These are phyloP conservation scores for Inosperma sp. DNA, from an alignment of 768 basidiomycete species.

Conservation along the genomic window DNA sequence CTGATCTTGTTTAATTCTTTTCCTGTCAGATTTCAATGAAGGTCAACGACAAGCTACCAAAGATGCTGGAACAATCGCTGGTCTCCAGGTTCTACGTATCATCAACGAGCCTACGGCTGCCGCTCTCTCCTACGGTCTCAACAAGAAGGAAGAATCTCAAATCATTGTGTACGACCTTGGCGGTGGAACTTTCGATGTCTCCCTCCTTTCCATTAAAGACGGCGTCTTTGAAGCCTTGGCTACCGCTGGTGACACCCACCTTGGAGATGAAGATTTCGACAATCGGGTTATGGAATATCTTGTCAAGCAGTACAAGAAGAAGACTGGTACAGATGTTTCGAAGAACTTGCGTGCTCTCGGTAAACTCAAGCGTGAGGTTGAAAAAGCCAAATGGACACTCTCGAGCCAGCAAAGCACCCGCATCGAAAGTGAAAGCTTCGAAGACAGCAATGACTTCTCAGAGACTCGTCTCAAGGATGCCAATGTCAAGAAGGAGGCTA, in stretches of 20 bases:
- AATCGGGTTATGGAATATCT: constrained; percentile 71
- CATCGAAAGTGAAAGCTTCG: constrained; percentile 66
- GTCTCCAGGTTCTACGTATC: too few species aligned
- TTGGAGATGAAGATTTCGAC: constrained; percentile 70
- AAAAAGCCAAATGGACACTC: constrained; percentile 70
- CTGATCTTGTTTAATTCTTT: constrained; percentile 28
- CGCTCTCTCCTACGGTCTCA: constrained; percentile 65
- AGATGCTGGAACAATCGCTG: too few species aligned
- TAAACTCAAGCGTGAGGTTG: constrained; percentile 66
- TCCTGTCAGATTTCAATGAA: constrained; percentile 50
- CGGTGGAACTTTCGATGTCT: constrained; percentile 72
- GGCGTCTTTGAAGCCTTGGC: constrained; percentile 70
- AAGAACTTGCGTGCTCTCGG: constrained; percentile 61
- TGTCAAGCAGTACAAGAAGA: constrained; percentile 63
- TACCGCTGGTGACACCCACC: too few species aligned
- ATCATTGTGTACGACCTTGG: constrained; percentile 71
- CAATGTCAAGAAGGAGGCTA: constrained; percentile 72
- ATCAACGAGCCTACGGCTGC: constrained; percentile 71
- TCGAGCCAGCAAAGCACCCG: constrained; percentile 44
- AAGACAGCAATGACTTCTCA: constrained; percentile 71
- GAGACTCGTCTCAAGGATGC: constrained; percentile 79
- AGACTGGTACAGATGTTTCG: too few species aligned
- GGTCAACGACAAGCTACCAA: constrained; percentile 62
- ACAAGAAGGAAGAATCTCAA: constrained; percentile 56
- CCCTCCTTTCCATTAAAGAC: constrained; percentile 62